Percentiles rank a stretch among this genome's conserved stretches.
phyloP scores from a whole-genome alignment of 495 filamentous ascomycete genomes.

The Penicillium mononematosum region DNA sequence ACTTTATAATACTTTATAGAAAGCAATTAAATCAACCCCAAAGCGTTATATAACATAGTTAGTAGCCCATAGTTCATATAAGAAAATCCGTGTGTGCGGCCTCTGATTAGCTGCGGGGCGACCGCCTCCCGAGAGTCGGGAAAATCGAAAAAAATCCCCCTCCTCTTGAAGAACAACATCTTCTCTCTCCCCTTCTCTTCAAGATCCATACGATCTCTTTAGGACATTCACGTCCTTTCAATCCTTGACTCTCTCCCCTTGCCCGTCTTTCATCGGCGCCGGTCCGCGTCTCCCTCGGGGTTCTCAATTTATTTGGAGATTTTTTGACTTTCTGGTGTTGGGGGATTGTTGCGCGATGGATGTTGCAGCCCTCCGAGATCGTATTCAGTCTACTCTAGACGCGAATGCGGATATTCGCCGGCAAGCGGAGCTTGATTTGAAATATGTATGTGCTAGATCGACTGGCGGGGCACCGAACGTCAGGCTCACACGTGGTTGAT shows the following conservation, averaged over 20 bases:
- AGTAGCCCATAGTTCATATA: not conserved
- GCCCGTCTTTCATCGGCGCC: slow-evolving; percentile 13
- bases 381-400: slow-evolving; percentile 84
- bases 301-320: slow-evolving; percentile 18
- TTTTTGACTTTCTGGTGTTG: slow-evolving; percentile 33
- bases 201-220: slow-evolving; percentile 24
- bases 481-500: slow-evolving; percentile 21
- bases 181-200: slow-evolving; percentile 18
- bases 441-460: slow-evolving; percentile 67
- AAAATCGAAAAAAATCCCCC: slow-evolving; percentile 41
- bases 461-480: slow-evolving; percentile 17
- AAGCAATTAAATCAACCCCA: not conserved
- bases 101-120: slow-evolving; percentile 47
- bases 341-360: slow-evolving; percentile 66
- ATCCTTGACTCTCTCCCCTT: slow-evolving; percentile 2
- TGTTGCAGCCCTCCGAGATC: slow-evolving; percentile 77
- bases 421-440: slow-evolving; percentile 88
- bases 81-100: slow-evolving; percentile 33
- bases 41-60: no score
- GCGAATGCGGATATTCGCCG: slow-evolving; percentile 79
- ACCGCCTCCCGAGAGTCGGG: slow-evolving; percentile 33
- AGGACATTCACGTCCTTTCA: slow-evolving; percentile 24
- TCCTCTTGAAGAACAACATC: slow-evolving; percentile 12
- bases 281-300: slow-evolving; percentile 19
- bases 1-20: not conserved